Conservation (phyloP, 1,139 yeast species). For the Yamadazyma triangularis region DNA sequence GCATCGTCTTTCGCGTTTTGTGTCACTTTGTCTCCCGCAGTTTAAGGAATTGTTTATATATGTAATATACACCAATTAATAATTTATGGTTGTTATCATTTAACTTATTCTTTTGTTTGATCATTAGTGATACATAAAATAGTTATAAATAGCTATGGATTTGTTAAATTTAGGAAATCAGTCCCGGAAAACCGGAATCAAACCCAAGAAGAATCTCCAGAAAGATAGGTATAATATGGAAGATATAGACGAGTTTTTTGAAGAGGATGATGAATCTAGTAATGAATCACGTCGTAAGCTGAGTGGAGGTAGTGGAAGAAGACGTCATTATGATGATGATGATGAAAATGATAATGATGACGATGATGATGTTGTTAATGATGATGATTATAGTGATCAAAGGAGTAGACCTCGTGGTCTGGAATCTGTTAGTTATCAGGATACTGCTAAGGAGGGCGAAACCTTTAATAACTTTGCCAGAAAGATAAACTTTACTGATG, state of each 20-base stretch:
- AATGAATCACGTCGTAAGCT: background rate
- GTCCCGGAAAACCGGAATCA: conserved; percentile 60
- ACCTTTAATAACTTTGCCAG: conserved; percentile 19
- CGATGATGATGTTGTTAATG: background rate
- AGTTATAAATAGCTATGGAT: too few relatives aligned
- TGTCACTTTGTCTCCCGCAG: background rate
- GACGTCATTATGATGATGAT: too few relatives aligned
- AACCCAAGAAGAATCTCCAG: conserved; percentile 44
- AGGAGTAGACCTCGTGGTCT: background rate
- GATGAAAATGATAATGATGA: background rate
- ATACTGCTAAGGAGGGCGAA: conserved; percentile 1
- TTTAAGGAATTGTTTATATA: background rate
- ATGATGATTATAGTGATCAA: background rate
- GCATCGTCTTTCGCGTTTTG: conserved; percentile 7
- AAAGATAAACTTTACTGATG: conserved; percentile 35
- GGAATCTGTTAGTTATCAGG: background rate
- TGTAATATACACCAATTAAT: too few relatives aligned
- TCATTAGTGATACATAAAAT: too few relatives aligned
- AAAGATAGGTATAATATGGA: conserved; percentile 76
- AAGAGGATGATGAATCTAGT: conserved; percentile 34
- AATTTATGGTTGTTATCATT: too few relatives aligned
- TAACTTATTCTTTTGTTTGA: too few relatives aligned
- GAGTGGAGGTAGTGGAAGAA: background rate
- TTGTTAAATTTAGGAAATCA: conserved; percentile 49
- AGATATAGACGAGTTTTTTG: conserved; percentile 71